Conservation (phyloP, 2,329 filamentous ascomycete genomes). For the Epichloe typhina region DNA sequence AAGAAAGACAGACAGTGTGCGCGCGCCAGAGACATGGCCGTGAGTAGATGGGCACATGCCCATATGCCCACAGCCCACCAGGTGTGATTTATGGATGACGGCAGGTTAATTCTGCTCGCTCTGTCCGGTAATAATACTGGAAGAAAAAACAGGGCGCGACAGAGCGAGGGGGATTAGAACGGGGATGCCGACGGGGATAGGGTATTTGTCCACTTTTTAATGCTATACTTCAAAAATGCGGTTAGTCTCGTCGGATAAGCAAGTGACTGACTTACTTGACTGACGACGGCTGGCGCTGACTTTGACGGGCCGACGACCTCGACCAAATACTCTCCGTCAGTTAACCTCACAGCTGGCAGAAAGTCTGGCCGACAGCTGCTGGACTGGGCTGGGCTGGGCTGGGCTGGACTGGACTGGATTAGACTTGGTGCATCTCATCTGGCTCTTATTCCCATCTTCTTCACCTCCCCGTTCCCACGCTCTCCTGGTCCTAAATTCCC, state of each 20-base stretch:
- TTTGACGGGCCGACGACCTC: background rate
- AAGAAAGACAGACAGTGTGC: background rate
- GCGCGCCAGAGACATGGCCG: background rate
- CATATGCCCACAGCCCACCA: background rate
- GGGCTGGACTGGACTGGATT: background rate
- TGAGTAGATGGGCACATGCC: background rate
- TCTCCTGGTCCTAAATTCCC: constrained; percentile 1
- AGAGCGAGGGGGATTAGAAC: background rate
- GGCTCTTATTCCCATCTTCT: constrained; percentile 9
- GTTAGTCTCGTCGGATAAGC: background rate
- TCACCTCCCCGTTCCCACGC: constrained; percentile 7
- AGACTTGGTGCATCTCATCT: background rate
- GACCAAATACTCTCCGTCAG: background rate
- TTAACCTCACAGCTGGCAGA: background rate
- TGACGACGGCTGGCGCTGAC: background rate
- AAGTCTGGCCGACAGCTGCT: background rate
- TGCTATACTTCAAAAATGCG: background rate
- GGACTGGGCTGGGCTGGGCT: background rate
- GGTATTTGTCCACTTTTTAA: background rate
- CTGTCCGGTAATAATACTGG: too few relatives aligned
- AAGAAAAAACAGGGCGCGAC: background rate
- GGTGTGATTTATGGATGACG: too few relatives aligned
- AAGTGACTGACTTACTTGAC: background rate
- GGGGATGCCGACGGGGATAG: constrained; percentile 1
- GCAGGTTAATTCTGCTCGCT: too few relatives aligned